Evolutionary conservation across 371 early-diverging fungal species (phyloP).

Genomic region (Nematocida minor): DNA sequence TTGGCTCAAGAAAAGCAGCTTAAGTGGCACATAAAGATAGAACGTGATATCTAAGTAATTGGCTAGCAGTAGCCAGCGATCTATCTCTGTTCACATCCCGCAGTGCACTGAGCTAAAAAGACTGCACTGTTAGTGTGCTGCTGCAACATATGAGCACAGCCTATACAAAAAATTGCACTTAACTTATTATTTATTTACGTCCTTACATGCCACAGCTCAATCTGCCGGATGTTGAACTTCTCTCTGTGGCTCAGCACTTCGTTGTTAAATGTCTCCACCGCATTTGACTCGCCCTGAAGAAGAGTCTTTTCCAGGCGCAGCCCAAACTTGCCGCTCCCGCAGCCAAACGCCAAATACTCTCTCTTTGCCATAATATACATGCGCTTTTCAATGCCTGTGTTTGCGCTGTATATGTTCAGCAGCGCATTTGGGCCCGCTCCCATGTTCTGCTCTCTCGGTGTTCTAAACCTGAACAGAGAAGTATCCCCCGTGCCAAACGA

Average conservation of each 20-base stretch:
- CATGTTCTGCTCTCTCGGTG: constrained; percentile 5
- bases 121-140: neutral
- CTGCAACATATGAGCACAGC: neutral
- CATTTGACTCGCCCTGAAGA: constrained; percentile 39
- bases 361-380: constrained; percentile 50
- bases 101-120: neutral
- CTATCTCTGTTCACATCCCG: no score
- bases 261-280: constrained; percentile 52
- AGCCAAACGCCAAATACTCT: constrained; percentile 55
- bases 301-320: constrained; percentile 29
- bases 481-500: constrained; percentile 23
- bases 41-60: no score
- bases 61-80: no score
- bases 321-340: constrained; percentile 48
- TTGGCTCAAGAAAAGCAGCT: no score
- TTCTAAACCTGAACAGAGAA: constrained; percentile 43
- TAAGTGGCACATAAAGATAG: no score
- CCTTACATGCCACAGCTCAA: constrained; percentile 54
- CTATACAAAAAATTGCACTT: no score
- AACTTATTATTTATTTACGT: constrained; percentile 8
- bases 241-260: constrained; percentile 34
- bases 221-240: constrained; percentile 31
- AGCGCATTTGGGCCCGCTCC: neutral
- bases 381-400: neutral
- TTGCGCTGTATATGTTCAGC: constrained; percentile 3